These are phyloP conservation scores for Xylaria flabelliformis DNA, from an alignment of 495 filamentous ascomycete genomes.

Conservation along the genomic window DNA sequence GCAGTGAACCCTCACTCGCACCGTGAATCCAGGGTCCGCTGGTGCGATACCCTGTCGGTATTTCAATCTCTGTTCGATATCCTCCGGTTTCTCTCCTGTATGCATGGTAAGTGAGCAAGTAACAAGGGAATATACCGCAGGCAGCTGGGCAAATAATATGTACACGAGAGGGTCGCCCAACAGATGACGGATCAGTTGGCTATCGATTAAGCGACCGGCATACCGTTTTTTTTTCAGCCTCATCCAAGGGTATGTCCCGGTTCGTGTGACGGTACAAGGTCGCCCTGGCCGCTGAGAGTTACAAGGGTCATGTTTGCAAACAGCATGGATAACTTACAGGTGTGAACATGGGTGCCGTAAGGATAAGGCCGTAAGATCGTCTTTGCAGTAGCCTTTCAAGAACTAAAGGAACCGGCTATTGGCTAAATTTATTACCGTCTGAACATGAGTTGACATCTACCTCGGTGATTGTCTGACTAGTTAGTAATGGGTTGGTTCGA, in stretches of 20 bases:
- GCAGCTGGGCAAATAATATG: neutral
- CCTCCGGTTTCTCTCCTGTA: neutral
- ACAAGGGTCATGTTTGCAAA: slow-evolving; percentile 4
- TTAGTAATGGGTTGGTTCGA: neutral
- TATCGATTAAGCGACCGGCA: slow-evolving; percentile 18
- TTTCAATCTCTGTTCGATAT: neutral
- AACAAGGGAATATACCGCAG: neutral
- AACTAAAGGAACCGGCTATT: neutral
- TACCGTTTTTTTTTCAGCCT: slow-evolving; percentile 16
- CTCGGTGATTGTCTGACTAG: neutral
- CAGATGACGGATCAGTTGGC: slow-evolving; percentile 2
- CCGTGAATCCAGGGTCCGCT: slow-evolving; percentile 2
- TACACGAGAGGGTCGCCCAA: neutral
- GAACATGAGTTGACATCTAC: neutral
- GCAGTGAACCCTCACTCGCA: slow-evolving; percentile 7
- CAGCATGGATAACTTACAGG: slow-evolving; percentile 13
- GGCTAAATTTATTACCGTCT: neutral
- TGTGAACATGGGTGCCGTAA: slow-evolving; percentile 12
- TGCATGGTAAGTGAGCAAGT: neutral
- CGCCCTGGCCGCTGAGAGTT: neutral
- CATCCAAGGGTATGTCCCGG: slow-evolving; percentile 13
- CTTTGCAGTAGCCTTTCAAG: neutral
- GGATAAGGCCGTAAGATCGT: neutral
- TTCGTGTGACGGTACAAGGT: slow-evolving; percentile 8
- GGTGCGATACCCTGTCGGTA: slow-evolving; percentile 2